A percentile compares a stretch with the other conserved stretches of the same genome.
These are phyloP conservation scores for Basipetospora chlamydospora DNA, from an alignment of 2,329 filamentous ascomycete species.

Conservation along the genomic window DNA sequence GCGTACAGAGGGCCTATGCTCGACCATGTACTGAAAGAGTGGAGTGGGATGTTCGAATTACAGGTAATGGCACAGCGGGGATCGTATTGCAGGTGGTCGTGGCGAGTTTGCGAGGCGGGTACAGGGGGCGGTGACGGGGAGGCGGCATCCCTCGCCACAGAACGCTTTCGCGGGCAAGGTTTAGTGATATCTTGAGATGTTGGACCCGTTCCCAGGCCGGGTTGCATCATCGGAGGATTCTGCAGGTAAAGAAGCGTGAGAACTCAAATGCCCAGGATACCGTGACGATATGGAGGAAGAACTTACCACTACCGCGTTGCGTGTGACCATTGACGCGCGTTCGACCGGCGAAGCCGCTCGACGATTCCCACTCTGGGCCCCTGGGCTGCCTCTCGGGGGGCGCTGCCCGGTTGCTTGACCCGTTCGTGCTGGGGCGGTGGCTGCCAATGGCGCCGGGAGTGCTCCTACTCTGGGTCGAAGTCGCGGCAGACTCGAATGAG, in stretches of 20 bases:
- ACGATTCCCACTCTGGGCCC: constrained; percentile 46
- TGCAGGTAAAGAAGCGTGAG: constrained; percentile 9
- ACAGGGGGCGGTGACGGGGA: background rate
- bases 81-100: background rate
- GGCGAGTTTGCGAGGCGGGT: background rate
- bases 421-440: constrained; percentile 41
- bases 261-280: constrained; percentile 10
- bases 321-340: constrained; percentile 44
- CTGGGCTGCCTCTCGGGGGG: constrained; percentile 49
- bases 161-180: background rate
- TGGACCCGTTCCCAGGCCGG: constrained; percentile 21
- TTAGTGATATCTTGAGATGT: constrained; percentile 12
- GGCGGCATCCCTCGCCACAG: no score
- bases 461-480: constrained; percentile 24
- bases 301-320: constrained; percentile 46
- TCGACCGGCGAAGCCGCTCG: constrained; percentile 36
- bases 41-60: background rate
- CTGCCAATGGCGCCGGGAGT: constrained; percentile 50
- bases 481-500: constrained; percentile 30
- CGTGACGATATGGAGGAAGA: background rate
- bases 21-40: background rate
- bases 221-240: constrained; percentile 29
- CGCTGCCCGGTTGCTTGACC: constrained; percentile 22
- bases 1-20: background rate
- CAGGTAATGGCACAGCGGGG: background rate